phyloP scores from a whole-genome alignment of 2,329 filamentous ascomycete genomes.

The Venturia pyrina region DNA sequence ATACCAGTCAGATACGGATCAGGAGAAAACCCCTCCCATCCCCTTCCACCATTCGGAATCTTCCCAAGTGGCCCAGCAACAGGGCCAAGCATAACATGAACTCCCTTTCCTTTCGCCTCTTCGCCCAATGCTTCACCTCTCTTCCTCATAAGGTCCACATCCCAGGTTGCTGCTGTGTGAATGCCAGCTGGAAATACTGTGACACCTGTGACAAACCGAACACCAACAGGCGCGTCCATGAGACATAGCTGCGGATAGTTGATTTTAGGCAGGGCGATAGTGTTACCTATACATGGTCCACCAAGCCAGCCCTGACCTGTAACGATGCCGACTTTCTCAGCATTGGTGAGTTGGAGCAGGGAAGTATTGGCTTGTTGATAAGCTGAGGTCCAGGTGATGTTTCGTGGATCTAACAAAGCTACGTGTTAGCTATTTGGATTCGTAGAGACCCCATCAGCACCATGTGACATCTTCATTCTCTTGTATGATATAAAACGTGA shows the following conservation, averaged over 20 bases:
- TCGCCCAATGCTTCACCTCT: conserved; percentile 25
- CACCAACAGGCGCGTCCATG: conserved; percentile 30
- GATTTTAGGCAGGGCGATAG: conserved; percentile 24
- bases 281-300: conserved; percentile 28
- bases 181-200: conserved; percentile 31
- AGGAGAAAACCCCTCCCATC: conserved; percentile 40
- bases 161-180: conserved; percentile 30
- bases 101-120: conserved; percentile 33
- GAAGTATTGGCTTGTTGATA: conserved; percentile 30
- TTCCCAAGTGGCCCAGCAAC: conserved; percentile 32
- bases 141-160: conserved; percentile 23
- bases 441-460: no score
- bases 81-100: conserved; percentile 33
- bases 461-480: no score
- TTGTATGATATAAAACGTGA: no score
- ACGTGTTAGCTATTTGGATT: not conserved
- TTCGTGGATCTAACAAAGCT: not conserved
- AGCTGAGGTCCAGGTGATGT: conserved; percentile 25
- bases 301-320: conserved; percentile 25
- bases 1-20: conserved; percentile 40
- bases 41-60: conserved; percentile 31
- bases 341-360: conserved; percentile 28
- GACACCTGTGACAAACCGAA: conserved; percentile 27
- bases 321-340: conserved; percentile 32
- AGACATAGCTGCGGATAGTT: conserved; percentile 29